Percentiles rank a stretch among this genome's conserved stretches.
phyloP scores from a whole-genome alignment of 371 early-diverging fungal genomes.

The Circinella minor region DNA sequence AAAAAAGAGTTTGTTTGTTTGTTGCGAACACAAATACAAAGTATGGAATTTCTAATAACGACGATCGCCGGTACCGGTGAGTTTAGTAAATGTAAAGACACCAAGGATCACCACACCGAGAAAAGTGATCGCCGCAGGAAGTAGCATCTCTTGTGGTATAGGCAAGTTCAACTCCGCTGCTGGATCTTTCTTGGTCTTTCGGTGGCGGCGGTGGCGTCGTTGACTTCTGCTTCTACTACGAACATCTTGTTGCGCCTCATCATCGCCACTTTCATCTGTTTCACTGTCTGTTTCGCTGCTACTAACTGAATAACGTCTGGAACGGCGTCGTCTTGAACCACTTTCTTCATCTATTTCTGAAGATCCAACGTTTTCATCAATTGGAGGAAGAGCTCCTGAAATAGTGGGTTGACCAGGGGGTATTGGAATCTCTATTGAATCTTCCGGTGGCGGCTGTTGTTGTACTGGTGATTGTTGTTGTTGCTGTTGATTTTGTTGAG shows the following conservation, averaged over 20 bases:
- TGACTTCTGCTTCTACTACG: conserved; percentile 5
- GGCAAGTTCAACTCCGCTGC: conserved; percentile 25
- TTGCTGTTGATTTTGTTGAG: conserved; percentile 15
- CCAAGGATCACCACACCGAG: conserved; percentile 64
- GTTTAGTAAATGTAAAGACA: conserved; percentile 52
- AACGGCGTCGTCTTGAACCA: conserved; percentile 13
- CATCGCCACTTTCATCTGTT: conserved; percentile 8
- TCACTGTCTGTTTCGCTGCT: conserved; percentile 2
- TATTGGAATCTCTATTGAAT: conserved; percentile 8
- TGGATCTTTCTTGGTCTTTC: conserved; percentile 25
- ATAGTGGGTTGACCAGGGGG: conserved; percentile 19
- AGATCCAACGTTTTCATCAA: background rate
- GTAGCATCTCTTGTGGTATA: conserved; percentile 60
- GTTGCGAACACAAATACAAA: background rate
- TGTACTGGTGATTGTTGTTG: conserved; percentile 2
- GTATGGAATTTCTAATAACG: conserved; percentile 14
- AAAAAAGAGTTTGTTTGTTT: background rate
- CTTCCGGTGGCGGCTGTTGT: background rate
- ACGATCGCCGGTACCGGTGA: conserved; percentile 23
- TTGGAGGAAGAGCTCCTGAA: background rate
- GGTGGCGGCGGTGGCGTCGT: conserved; percentile 15
- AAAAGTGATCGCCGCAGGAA: conserved; percentile 68
- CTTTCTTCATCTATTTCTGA: conserved; percentile 4
- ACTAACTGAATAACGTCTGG: conserved; percentile 2
- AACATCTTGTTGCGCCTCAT: conserved; percentile 4